phyloP scores from a whole-genome alignment of 495 filamentous ascomycete species.

The Annulohypoxylon moriforme region DNA sequence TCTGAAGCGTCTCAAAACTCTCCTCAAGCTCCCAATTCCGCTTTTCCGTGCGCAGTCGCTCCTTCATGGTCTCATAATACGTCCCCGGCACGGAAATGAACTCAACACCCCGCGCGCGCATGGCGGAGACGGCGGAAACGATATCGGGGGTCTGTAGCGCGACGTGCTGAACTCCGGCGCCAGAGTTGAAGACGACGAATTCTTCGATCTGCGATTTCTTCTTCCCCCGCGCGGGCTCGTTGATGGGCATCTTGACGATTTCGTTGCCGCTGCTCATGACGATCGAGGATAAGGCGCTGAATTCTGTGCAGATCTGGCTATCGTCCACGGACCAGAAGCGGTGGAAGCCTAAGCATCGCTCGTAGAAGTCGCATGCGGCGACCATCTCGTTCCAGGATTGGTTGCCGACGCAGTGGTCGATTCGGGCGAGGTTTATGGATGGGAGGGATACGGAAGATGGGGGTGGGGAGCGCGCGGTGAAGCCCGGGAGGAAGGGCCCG shows the following conservation, averaged over 20 bases:
- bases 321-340: conserved; percentile 96
- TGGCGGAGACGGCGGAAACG: conserved; percentile 74
- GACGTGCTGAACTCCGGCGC: conserved; percentile 90
- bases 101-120: conserved; percentile 83
- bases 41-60: conserved; percentile 69
- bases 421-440: conserved; percentile 70
- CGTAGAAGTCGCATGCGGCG: conserved; percentile 86
- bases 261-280: conserved; percentile 86
- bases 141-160: conserved; percentile 85
- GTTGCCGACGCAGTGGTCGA: conserved; percentile 96
- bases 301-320: conserved; percentile 86
- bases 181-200: conserved; percentile 87
- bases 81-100: conserved; percentile 87
- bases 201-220: conserved; percentile 92
- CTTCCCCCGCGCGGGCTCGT: conserved; percentile 89
- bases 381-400: conserved; percentile 93
- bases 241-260: conserved; percentile 94
- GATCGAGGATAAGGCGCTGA: conserved; percentile 82
- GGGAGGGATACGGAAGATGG: conserved; percentile 59
- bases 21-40: conserved; percentile 70
- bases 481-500: conserved; percentile 85
- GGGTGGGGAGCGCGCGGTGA: conserved; percentile 59
- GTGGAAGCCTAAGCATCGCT: conserved; percentile 88
- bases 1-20: conserved; percentile 77
- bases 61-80: conserved; percentile 82